phyloP scores from a whole-genome alignment of 2,329 filamentous ascomycete genomes.

The Clarireedia monteithiana region DNA sequence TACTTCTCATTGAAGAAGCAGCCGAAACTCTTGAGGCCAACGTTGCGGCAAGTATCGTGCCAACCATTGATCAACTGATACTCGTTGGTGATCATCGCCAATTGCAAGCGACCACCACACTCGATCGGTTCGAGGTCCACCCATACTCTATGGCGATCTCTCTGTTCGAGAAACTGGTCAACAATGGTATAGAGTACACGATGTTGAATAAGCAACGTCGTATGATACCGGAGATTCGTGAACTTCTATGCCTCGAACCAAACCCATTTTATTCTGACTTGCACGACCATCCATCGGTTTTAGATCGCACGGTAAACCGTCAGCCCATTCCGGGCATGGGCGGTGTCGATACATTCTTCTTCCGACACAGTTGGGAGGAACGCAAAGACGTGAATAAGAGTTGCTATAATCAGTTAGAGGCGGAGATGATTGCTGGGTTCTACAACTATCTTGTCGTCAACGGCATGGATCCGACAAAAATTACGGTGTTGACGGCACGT shows the following conservation, averaged over 20 bases:
- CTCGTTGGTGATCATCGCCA: slow-evolving; percentile 65
- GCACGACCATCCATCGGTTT: slow-evolving; percentile 50
- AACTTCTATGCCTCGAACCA: slow-evolving; percentile 37
- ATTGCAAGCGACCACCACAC: slow-evolving; percentile 52
- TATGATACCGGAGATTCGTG: slow-evolving; percentile 63
- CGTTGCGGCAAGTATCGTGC: slow-evolving; percentile 50
- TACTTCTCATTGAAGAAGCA: slow-evolving; percentile 63
- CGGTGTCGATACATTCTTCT: slow-evolving; percentile 50
- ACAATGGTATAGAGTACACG: slow-evolving; percentile 46
- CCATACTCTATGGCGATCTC: slow-evolving; percentile 57
- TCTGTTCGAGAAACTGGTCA: slow-evolving; percentile 60
- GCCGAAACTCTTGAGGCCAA: slow-evolving; percentile 51
- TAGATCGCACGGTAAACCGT: slow-evolving; percentile 40
- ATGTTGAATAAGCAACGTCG: slow-evolving; percentile 53
- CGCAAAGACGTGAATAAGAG: slow-evolving; percentile 54
- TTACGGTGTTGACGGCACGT: slow-evolving; percentile 63
- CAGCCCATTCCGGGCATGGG: slow-evolving; percentile 56
- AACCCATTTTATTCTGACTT: slow-evolving; percentile 53
- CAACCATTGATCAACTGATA: slow-evolving; percentile 56
- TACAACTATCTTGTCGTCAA: slow-evolving; percentile 66
- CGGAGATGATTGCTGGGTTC: slow-evolving; percentile 67
- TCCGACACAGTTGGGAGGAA: slow-evolving; percentile 59
- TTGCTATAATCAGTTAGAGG: slow-evolving; percentile 63
- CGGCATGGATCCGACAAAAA: slow-evolving; percentile 48
- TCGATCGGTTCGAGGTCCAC: slow-evolving; percentile 43